phyloP scores from a whole-genome alignment of 148 eudicot species.

The Silene latifolia region DNA sequence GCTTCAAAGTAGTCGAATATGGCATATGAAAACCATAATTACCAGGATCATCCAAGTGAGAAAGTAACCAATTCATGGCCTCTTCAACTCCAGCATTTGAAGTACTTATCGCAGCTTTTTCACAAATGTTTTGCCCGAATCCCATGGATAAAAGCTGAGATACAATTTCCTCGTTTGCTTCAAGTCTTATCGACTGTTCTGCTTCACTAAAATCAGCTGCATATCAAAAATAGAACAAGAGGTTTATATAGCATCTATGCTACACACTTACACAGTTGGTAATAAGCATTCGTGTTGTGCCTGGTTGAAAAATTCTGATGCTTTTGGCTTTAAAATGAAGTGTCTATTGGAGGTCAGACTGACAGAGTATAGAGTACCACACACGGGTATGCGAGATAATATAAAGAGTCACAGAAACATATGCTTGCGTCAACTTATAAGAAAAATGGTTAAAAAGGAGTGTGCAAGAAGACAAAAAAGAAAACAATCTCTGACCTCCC shows the following conservation, averaged over 20 bases:
- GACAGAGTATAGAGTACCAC: not conserved
- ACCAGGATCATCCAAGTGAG: conserved; percentile 99
- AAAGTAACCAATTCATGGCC: conserved; percentile 95
- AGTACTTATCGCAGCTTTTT: conserved; percentile 88
- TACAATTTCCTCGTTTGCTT: conserved; percentile 68
- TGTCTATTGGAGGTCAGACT: not conserved
- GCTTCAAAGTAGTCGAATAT: not conserved
- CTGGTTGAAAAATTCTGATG: not conserved
- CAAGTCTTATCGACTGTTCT: conserved; percentile 27
- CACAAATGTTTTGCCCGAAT: conserved; percentile 61
- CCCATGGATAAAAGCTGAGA: conserved; percentile 86
- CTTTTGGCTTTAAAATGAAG: not conserved
- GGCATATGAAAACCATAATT: conserved; percentile 5
- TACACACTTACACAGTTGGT: not conserved
- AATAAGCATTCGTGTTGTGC: not conserved
- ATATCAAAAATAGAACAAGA: not conserved
- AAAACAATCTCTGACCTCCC: conserved; percentile 39
- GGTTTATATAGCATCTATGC: not conserved
- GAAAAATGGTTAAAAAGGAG: not conserved
- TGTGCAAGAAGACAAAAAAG: not conserved
- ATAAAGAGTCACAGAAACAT: not conserved
- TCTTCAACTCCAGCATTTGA: conserved; percentile 83
- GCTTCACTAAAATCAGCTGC: conserved; percentile 42
- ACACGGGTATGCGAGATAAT: not conserved
- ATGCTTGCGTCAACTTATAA: not conserved